phyloP scores from a whole-genome alignment of 1,139 yeast species.

The Yamadazyma mexicana region DNA sequence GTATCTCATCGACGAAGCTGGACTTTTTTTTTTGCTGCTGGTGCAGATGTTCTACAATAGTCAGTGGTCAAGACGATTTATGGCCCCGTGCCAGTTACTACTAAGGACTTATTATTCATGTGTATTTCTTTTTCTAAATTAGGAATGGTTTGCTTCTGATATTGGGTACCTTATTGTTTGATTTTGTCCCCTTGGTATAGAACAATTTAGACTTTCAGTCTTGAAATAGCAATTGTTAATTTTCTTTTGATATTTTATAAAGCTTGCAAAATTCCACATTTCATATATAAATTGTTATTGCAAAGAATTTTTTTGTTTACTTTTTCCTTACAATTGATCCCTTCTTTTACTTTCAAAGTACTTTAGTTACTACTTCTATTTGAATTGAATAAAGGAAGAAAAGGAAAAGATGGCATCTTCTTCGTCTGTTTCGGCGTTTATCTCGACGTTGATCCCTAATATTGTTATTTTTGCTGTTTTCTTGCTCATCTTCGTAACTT shows the following conservation, averaged over 20 bases:
- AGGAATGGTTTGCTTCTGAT: no score
- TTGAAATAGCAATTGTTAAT: neutral
- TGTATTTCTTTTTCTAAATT: neutral
- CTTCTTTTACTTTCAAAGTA: no score
- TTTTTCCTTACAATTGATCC: neutral
- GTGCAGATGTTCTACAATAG: neutral
- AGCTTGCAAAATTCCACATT: neutral
- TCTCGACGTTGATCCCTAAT: constrained; percentile 40
- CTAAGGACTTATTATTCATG: neutral
- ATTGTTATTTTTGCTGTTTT: constrained; percentile 56
- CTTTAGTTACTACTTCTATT: no score
- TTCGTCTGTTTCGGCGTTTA: constrained; percentile 42
- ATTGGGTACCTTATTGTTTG: neutral
- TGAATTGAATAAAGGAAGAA: no score
- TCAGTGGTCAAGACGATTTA: no score
- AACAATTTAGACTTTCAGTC: neutral
- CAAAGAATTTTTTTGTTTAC: neutral
- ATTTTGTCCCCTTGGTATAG: constrained; percentile 1
- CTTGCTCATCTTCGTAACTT: constrained; percentile 53
- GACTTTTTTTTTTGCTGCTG: neutral
- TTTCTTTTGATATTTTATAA: neutral
- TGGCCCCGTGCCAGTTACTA: neutral
- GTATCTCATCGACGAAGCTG: neutral
- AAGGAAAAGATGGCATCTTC: constrained; percentile 10
- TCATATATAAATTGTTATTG: no score